These are phyloP conservation scores for Cladosporium oxysporum DNA, from an alignment of 2,329 filamentous ascomycete species.

Conservation along the genomic window DNA sequence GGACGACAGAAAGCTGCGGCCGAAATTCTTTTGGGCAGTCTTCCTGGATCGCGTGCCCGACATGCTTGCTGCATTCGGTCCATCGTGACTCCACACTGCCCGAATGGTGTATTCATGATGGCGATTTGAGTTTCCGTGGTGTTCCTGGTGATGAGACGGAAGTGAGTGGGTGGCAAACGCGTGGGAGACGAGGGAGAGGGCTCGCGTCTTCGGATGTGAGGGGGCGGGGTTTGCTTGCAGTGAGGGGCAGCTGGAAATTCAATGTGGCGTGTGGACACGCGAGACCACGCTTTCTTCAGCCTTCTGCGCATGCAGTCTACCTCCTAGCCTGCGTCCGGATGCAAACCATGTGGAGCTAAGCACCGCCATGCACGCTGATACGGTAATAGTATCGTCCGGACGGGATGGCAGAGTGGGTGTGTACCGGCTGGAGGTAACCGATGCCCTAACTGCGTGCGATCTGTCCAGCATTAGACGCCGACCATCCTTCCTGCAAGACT, in stretches of 20 bases:
- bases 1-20: background rate
- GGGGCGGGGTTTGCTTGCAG: background rate
- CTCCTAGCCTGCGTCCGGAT: background rate
- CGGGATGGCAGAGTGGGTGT: background rate
- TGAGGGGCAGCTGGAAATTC: background rate
- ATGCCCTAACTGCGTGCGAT: background rate
- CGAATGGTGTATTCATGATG: slow-evolving; percentile 1
- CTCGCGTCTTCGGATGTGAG: background rate
- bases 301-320: background rate
- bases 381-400: background rate
- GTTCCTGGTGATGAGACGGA: background rate
- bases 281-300: background rate
- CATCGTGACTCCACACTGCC: background rate
- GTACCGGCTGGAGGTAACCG: background rate
- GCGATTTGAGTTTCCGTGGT: background rate
- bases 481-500: background rate
- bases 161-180: background rate
- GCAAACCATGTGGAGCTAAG: background rate
- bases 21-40: background rate
- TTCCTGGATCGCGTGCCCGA: background rate
- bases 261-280: background rate
- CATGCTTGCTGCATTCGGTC: background rate
- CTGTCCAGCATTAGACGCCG: background rate
- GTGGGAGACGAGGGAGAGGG: background rate
- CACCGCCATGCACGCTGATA: background rate